Conservation (phyloP, 225 moss, liverwort and hornwort species). For the Climacium dendroides region DNA sequence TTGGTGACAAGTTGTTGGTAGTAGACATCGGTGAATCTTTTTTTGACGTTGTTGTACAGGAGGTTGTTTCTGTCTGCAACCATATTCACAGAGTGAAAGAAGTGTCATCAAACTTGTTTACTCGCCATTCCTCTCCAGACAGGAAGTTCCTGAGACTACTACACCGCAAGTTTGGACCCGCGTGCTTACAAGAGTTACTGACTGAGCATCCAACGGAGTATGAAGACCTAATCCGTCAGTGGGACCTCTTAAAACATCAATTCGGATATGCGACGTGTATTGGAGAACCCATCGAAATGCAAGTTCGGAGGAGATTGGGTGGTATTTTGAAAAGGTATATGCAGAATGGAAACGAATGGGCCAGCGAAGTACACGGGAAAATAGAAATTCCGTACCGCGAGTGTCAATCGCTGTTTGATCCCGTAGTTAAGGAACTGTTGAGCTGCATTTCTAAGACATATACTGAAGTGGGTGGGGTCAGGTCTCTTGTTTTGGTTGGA, state of each 20-base stretch:
- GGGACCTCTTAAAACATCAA: background rate
- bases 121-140: slow-evolving; percentile 8
- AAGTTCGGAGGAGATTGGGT: rapidly evolving
- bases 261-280: background rate
- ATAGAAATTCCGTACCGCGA: background rate
- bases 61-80: background rate
- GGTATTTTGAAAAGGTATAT: background rate
- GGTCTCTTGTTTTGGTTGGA: background rate
- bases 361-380: background rate
- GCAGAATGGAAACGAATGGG: no score
- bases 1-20: slow-evolving; percentile 25
- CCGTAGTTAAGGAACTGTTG: background rate
- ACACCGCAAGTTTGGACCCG: background rate
- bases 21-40: slow-evolving; percentile 11
- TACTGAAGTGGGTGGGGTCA: background rate
- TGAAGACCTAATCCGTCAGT: rapidly evolving
- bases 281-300: rapidly evolving
- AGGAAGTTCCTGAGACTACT: background rate
- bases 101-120: background rate
- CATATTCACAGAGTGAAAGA: background rate
- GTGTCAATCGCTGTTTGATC: background rate
- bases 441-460: background rate
- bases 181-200: background rate
- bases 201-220: background rate
- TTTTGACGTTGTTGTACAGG: background rate